Conservation (phyloP, 192 early-diverging fungal species). For the Umbelopsis vinacea region DNA sequence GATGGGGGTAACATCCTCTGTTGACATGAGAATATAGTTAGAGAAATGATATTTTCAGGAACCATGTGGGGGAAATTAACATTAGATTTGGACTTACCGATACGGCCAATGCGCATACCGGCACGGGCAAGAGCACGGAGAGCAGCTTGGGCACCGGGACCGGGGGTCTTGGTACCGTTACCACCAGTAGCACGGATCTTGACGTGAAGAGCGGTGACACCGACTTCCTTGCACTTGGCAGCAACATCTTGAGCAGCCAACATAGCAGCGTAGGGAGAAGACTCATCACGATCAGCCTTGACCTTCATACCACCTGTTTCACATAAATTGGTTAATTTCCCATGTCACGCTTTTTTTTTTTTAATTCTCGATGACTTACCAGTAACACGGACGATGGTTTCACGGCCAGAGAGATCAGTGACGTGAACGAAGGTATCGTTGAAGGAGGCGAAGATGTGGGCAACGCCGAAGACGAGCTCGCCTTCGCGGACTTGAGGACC, state of each 20-base stretch:
- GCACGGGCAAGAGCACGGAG: constrained; percentile 98
- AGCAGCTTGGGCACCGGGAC: constrained; percentile 96
- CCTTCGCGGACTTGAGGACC: constrained; percentile 98
- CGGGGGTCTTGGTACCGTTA: constrained; percentile 97
- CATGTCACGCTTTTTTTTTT: background rate
- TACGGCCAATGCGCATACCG: constrained; percentile 99
- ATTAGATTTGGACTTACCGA: constrained; percentile 58
- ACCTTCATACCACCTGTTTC: constrained; percentile 98
- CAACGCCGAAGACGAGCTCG: constrained; percentile 99
- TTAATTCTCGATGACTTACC: constrained; percentile 58
- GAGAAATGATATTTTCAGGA: constrained; percentile 8
- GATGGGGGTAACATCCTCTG: constrained; percentile 97
- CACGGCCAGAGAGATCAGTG: constrained; percentile 99
- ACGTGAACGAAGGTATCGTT: constrained; percentile 99
- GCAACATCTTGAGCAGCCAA: constrained; percentile 99
- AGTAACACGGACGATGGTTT: constrained; percentile 99
- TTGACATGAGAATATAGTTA: constrained; percentile 29
- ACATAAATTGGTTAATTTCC: background rate
- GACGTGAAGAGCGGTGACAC: constrained; percentile 99
- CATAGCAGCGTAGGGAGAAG: constrained; percentile 99
- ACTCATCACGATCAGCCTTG: constrained; percentile 99
- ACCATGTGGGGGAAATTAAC: background rate
- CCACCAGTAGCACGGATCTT: constrained; percentile 99
- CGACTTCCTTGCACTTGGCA: constrained; percentile 97
- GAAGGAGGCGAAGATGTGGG: constrained; percentile 99